These are phyloP conservation scores for Scedosporium dehoogii DNA, from an alignment of 2,329 filamentous ascomycete species.

Conservation along the genomic window DNA sequence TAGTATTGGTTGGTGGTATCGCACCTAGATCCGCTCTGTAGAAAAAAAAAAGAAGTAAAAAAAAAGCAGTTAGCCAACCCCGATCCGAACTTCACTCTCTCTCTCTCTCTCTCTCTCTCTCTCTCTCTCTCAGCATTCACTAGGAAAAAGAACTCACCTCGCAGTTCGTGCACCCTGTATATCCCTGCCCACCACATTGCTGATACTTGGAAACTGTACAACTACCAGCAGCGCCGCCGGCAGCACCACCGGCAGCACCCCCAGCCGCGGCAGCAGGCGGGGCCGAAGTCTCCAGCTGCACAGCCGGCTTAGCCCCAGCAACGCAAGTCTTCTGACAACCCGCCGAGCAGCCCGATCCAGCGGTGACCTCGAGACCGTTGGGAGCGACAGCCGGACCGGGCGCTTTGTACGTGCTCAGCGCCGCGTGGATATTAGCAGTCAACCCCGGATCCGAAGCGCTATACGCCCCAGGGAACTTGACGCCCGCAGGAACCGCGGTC, in stretches of 20 bases:
- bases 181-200: slow-evolving; percentile 31
- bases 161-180: slow-evolving; percentile 30
- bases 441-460: slow-evolving; percentile 33
- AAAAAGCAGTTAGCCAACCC: neutral
- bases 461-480: slow-evolving; percentile 34
- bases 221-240: slow-evolving; percentile 11
- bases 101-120: too few species aligned
- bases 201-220: slow-evolving; percentile 24
- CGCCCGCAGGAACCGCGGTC: slow-evolving; percentile 18
- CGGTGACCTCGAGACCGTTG: slow-evolving; percentile 25
- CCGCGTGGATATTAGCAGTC: slow-evolving; percentile 35
- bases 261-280: slow-evolving; percentile 3
- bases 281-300: neutral
- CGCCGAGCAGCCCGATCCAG: slow-evolving; percentile 25
- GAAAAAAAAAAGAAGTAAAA: neutral
- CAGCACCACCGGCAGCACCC: slow-evolving; percentile 8
- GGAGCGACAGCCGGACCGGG: slow-evolving; percentile 31
- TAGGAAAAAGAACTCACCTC: slow-evolving; percentile 18
- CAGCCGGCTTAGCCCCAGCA: slow-evolving; percentile 19
- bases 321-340: slow-evolving; percentile 30
- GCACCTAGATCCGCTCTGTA: slow-evolving; percentile 5
- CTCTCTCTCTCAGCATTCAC: neutral
- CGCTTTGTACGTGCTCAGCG: slow-evolving; percentile 26
- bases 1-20: slow-evolving; percentile 7
- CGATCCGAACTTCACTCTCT: neutral